phyloP scores from a whole-genome alignment of 345 rosid genomes.

The Eucalyptus caleyi region DNA sequence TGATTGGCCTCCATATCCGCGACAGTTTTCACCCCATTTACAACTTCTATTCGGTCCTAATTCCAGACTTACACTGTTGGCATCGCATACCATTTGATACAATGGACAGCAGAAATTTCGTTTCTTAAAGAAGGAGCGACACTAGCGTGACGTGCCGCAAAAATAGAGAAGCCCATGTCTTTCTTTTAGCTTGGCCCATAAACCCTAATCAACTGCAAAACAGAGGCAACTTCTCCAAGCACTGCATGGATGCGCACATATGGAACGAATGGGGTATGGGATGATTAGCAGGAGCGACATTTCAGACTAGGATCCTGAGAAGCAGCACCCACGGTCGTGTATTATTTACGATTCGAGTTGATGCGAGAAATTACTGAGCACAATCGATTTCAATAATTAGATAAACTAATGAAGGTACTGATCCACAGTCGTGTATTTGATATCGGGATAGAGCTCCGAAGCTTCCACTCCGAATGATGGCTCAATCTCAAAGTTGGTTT shows the following conservation, averaged over 20 bases:
- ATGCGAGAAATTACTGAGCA: not conserved
- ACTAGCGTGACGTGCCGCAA: not conserved
- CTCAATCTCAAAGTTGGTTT: slow-evolving; percentile 4
- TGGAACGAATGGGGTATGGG: too few relatives aligned
- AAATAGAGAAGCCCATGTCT: not conserved
- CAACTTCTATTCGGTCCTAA: not conserved
- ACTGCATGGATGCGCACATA: not conserved
- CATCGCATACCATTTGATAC: not conserved
- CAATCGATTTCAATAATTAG: not conserved
- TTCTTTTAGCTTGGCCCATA: not conserved
- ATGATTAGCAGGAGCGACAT: too few relatives aligned
- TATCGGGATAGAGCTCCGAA: not conserved
- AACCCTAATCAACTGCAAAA: not conserved
- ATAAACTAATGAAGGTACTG: not conserved
- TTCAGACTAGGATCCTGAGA: too few relatives aligned
- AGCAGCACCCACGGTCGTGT: too few relatives aligned
- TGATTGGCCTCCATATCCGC: not conserved
- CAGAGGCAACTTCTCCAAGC: not conserved
- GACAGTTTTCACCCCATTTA: not conserved
- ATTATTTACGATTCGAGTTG: too few relatives aligned
- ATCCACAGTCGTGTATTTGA: not conserved
- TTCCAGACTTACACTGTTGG: too few relatives aligned
- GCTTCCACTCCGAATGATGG: not conserved
- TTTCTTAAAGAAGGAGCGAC: not conserved
- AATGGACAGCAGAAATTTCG: not conserved